Base-by-base conservation (phyloP, 2,329 filamentous ascomycete species). In the Trichophyton mentagrophytes region DNA sequence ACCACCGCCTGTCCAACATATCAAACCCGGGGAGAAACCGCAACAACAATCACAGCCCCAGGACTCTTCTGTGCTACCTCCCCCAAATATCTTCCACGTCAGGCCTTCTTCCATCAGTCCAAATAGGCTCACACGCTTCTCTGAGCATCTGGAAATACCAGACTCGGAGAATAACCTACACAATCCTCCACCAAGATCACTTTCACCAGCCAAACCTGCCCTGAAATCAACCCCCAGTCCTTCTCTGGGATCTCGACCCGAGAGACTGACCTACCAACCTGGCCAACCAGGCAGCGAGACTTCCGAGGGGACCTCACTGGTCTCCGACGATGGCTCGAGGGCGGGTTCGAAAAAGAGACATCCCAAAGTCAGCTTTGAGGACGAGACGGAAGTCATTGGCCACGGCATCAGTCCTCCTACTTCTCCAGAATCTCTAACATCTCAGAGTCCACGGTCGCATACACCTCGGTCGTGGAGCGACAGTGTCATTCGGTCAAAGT, bases 351-450 rank as follows among this genome's bases (percentile, higher is more conserved):
- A 78, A 64, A 84, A 80, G 70, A 82, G 80, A 68, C 72, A 72
- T 33, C 77, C 77, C 2, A 77, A 82, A 59, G 83, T 86, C 59
- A 96, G 90, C 73, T 96, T 86, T 65, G 82, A 85, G 61, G 82
- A 84, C 49, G 78, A 79, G 55, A 73, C 79, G 3, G 75, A 79
- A 60, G 68, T 80, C 27, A 74, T 81, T 30, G 78, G 77, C 20
- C 69, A 76, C 17, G 71, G 73, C 30, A 72, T 73, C 7, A 76
- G 73, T 38, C 71, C 74, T 57, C 71, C 73, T 33, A 73, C 72
- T 5, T 75, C 73, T 3, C 73, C 72, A 1, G 74, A 76, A 44
- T 72, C 74, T 15, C 67, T 69, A 44, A 61, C 17, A 7, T 25
- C 44, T 46, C 17, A 15, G 13, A 22, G 44, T 17, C 44, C 44